Conservation (phyloP, 306 rosid species). For the Gastrolobium villosum region DNA sequence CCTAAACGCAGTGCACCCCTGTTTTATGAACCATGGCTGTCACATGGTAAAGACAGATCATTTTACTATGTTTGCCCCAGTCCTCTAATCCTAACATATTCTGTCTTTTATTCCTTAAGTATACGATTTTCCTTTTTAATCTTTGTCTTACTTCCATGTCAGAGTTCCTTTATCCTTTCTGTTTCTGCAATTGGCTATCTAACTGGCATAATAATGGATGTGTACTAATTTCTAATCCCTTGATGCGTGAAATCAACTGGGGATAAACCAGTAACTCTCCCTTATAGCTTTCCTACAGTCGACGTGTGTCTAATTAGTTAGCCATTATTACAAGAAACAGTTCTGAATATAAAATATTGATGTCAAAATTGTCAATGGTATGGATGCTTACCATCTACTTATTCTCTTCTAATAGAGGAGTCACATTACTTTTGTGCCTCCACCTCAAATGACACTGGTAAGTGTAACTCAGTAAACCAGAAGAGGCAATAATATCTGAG, state of each 20-base stretch:
- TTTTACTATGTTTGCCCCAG: slow-evolving; percentile 18
- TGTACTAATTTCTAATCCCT: slow-evolving; percentile 15
- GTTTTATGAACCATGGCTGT: slow-evolving; percentile 30
- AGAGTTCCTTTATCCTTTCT: slow-evolving; percentile 36
- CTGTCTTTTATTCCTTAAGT: slow-evolving; percentile 27
- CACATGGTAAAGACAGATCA: slow-evolving; percentile 29
- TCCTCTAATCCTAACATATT: slow-evolving; percentile 11
- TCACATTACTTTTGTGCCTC: background rate
- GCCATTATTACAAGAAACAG: slow-evolving; percentile 7
- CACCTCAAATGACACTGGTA: background rate
- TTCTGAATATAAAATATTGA: slow-evolving; percentile 16
- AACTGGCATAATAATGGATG: background rate
- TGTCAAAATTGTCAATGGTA: background rate
- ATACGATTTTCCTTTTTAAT: slow-evolving; percentile 22
- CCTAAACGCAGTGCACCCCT: slow-evolving; percentile 34
- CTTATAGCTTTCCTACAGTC: background rate
- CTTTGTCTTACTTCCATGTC: slow-evolving; percentile 42
- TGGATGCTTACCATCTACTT: background rate
- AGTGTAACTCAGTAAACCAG: background rate
- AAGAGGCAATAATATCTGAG: background rate
- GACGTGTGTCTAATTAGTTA: background rate
- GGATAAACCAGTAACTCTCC: slow-evolving; percentile 14
- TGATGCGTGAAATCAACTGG: slow-evolving; percentile 9
- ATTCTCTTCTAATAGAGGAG: slow-evolving; percentile 9
- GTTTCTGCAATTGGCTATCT: slow-evolving; percentile 26